phyloP scores from a whole-genome alignment of 352 stramenopile genomes.

The Globisporangium spiculum region DNA sequence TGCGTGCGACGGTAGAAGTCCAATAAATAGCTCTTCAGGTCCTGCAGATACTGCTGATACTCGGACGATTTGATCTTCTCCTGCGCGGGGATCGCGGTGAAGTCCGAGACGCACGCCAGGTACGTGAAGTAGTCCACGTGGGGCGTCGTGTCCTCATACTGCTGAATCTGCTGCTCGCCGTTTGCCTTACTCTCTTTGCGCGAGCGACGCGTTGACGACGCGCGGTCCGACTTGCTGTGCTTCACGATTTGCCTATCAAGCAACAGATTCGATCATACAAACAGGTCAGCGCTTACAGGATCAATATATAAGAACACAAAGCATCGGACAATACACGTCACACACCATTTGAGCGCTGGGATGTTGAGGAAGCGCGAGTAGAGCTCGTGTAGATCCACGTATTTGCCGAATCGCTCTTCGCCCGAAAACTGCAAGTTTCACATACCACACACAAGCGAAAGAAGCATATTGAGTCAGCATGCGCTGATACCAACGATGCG shows the following conservation, averaged over 20 bases:
- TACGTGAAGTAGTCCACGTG: conserved; percentile 76
- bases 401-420: conserved; percentile 88
- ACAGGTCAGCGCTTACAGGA: not conserved
- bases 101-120: conserved; percentile 64
- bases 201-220: conserved; percentile 15
- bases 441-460: conserved; percentile 2
- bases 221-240: conserved; percentile 16
- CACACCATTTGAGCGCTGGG: conserved; percentile 47
- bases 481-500: conserved; percentile 3
- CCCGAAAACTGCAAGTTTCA: conserved; percentile 63
- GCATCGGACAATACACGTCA: not conserved
- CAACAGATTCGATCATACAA: not conserved
- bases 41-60: conserved; percentile 68
- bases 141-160: conserved; percentile 18
- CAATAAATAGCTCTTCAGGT: conserved; percentile 80
- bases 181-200: conserved; percentile 23
- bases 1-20: conserved; percentile 87
- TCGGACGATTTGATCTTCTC: conserved; percentile 56
- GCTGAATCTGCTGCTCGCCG: not conserved
- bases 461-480: not conserved
- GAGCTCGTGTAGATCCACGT: conserved; percentile 87
- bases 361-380: conserved; percentile 81
- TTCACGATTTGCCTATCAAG: conserved; percentile 27
- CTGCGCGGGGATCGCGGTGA: conserved; percentile 46
- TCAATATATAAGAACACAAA: not conserved